phyloP scores from a whole-genome alignment of 2,329 filamentous ascomycete genomes.

The Venturia asperata region DNA sequence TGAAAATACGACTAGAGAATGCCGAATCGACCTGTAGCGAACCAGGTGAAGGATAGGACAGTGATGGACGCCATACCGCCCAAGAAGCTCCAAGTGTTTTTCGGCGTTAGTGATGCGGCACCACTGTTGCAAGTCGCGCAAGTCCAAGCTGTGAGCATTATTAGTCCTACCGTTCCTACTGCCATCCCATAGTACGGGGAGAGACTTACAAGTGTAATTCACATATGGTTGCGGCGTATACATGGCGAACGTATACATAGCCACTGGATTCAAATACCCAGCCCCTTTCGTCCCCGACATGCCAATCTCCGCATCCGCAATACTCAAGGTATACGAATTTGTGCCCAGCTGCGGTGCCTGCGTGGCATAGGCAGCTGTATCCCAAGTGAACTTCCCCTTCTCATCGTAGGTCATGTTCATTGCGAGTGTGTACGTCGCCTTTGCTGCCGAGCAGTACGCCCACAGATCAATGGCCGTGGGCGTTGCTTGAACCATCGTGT shows the following conservation, averaged over 20 bases:
- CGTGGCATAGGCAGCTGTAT: conserved; percentile 48
- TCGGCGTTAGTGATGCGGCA: conserved; percentile 47
- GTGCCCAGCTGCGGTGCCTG: conserved; percentile 43
- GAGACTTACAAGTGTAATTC: conserved; percentile 41
- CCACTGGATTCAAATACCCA: conserved; percentile 49
- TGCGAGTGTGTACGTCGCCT: conserved; percentile 54
- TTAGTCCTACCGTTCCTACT: conserved; percentile 18
- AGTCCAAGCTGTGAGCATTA: conserved; percentile 37
- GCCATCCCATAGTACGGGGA: not conserved
- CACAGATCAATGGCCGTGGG: conserved; percentile 55
- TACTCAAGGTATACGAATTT: conserved; percentile 56
- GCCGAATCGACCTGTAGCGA: conserved; percentile 28
- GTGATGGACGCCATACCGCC: conserved; percentile 51
- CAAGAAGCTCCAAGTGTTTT: conserved; percentile 49
- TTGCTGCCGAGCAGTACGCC: conserved; percentile 53
- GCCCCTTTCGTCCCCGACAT: conserved; percentile 43
- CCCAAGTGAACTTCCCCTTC: conserved; percentile 51
- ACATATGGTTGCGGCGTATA: conserved; percentile 50
- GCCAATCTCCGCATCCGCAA: conserved; percentile 52
- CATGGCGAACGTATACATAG: conserved; percentile 54
- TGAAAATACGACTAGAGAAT: not conserved
- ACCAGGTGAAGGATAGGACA: conserved; percentile 50
- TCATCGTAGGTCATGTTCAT: conserved; percentile 49
- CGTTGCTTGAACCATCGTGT: conserved; percentile 54
- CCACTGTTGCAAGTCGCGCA: conserved; percentile 51